Base-by-base conservation (phyloP, 192 early-diverging fungal genomes). In the Rhizophagus prolifer region DNA sequence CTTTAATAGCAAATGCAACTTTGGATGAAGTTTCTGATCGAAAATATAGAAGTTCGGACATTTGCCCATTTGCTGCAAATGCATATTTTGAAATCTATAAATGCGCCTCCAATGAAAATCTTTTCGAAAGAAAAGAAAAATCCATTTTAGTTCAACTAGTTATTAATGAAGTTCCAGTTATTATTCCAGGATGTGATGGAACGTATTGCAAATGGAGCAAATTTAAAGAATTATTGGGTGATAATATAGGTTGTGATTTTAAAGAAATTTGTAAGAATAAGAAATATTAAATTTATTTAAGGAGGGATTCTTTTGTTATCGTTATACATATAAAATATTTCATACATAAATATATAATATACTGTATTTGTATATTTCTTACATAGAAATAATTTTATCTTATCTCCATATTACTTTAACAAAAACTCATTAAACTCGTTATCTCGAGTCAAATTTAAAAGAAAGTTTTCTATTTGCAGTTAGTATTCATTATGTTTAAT, bases 1-100 rank as follows among this genome's bases (percentile, higher is more conserved):
- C 16, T 50, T 34, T 75, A 64, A 64, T 19, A 13, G 31, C 41
- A 44, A 36, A 75, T 64, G 16, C 2, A 30, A 31, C 36, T 10
- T 64, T 38, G 7, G 34, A 44, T n/a, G 61, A 75, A 75, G 23
- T 75, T 34, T 12, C 38, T 10, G 25, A 36, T 12, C 62, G 61
- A 9, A 63, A 75, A 65, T 65, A 65, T 34, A 46, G 9, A 46
- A 63, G 38, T 19, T 47, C 38, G 0, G 26, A 64, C 16, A 50
- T 75, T 25, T 1, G 36, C 1, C 74, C 74, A 30, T 75, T 75
- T 75, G 41, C 36, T 9, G 31, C 74, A 5, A 75, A 75, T 21
- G 12, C 46, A 38, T 75, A 75, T 64, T 75, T 75, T 65, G 74
- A 75, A 36, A 65, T 75, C 6, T 75, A 75, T 65, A 23, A 14